phyloP scores from a whole-genome alignment of 176 grass and related monocot species.

The Carex cristatella region DNA sequence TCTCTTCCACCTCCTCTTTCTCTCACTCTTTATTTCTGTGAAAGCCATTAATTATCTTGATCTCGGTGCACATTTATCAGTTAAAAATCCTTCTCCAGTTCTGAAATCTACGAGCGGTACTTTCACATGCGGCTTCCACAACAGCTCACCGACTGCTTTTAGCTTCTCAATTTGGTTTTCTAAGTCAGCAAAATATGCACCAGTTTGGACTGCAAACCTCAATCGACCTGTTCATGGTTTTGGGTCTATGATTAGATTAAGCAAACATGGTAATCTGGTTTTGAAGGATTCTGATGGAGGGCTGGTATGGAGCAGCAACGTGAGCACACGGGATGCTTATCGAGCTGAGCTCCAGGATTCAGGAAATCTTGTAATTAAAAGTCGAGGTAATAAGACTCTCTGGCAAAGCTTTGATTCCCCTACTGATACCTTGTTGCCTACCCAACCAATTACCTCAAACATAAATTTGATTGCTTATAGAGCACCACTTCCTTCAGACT shows the following conservation, averaged over 20 bases:
- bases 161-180: slow-evolving; percentile 34
- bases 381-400: not conserved
- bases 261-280: slow-evolving; percentile 15
- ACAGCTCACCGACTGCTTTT: not conserved
- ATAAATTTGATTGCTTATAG: slow-evolving; percentile 9
- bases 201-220: slow-evolving; percentile 20
- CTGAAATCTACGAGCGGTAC: not conserved
- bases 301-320: not conserved
- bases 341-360: slow-evolving; percentile 17
- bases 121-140: slow-evolving; percentile 28
- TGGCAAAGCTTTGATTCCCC: slow-evolving; percentile 31
- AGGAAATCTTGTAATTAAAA: slow-evolving; percentile 24
- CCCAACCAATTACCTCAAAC: slow-evolving; percentile 8
- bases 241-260: slow-evolving; percentile 8
- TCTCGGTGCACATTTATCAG: slow-evolving; percentile 2
- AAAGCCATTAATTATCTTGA: slow-evolving; percentile 4
- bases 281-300: slow-evolving; percentile 13
- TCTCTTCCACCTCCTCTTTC: not conserved
- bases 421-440: slow-evolving; percentile 26
- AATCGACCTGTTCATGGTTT: slow-evolving; percentile 1
- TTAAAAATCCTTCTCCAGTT: slow-evolving; percentile 12
- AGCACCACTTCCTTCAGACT: not conserved
- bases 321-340: not conserved
- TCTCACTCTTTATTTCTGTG: not conserved
- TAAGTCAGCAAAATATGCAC: slow-evolving; percentile 1